Evolutionary conservation across 352 stramenopile genomes (phyloP).

Genomic region (Phytopythium delawarense): DNA sequence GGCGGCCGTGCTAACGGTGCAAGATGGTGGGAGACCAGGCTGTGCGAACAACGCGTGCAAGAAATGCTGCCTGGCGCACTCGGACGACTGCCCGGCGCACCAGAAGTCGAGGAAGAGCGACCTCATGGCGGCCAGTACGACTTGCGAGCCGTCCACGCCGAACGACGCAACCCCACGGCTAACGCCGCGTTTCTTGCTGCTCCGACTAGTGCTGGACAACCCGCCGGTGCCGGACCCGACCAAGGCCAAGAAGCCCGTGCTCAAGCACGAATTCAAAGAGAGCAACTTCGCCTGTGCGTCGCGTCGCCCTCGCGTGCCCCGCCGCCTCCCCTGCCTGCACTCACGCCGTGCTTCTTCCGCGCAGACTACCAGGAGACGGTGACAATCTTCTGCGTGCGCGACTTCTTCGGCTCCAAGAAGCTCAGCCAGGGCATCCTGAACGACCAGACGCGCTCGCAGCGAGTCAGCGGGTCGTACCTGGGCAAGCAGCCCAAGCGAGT

Average conservation of each 20-base stretch:
- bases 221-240: slow-evolving; percentile 8
- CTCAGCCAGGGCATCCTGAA: slow-evolving; percentile 72
- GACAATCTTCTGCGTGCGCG: slow-evolving; percentile 64
- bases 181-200: not conserved
- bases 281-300: slow-evolving; percentile 65
- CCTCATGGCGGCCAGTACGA: slow-evolving; percentile 15
- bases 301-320: slow-evolving; percentile 10
- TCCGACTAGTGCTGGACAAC: slow-evolving; percentile 18
- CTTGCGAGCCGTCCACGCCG: not conserved
- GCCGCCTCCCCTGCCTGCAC: slow-evolving; percentile 3
- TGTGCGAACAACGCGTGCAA: slow-evolving; percentile 62
- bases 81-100: slow-evolving; percentile 33
- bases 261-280: slow-evolving; percentile 83
- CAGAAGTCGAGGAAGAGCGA: slow-evolving; percentile 25
- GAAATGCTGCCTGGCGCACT: slow-evolving; percentile 57
- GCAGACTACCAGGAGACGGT: slow-evolving; percentile 78
- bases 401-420: slow-evolving; percentile 73
- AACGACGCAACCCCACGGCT: not conserved
- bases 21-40: slow-evolving; percentile 7
- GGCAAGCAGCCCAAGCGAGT: slow-evolving; percentile 25
- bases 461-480: slow-evolving; percentile 39
- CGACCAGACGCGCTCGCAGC: slow-evolving; percentile 57
- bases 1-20: not conserved
- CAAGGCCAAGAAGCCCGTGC: slow-evolving; percentile 37
- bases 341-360: not conserved